Base-by-base conservation (phyloP, 768 basidiomycete genomes). In the Tylopilus balloui region DNA sequence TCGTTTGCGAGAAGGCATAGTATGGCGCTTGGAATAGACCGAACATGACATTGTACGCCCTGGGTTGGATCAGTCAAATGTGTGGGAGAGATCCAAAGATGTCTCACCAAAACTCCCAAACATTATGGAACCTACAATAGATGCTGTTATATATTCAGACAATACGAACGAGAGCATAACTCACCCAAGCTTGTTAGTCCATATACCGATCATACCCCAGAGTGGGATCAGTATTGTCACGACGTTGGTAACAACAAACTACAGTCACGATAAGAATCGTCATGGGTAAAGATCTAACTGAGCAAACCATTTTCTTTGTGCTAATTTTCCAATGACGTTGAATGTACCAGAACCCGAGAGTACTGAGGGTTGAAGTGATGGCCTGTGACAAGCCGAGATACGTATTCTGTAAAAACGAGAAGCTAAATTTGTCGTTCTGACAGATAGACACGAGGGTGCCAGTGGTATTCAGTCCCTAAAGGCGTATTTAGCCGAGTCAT, bases 131-230 rank as follows among this genome's bases (percentile, higher is more conserved):
- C 2, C 79, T 81, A 32, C 8, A 34, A 19, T 15, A 15, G 15
- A 38, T 20, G 3, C 3, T 0, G 37, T 42, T 43, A 51, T 21
- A 14, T 19, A 21, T 24, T 12, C 53, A 64, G 20, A 23, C 17
- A 34, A 34, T 6, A 31, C 14, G 6, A 6, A 38, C n/a, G 0
- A 13, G 14, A 42, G 14, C 19, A 62, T 1, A 1, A 50, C 77
- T 19, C 56, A 86, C 83, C 89, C 89, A 41, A 92, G 57, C 51
- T 76, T 85, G 10, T 69, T 53, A 0, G 88, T 89, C 88, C 89
- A 89, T 39, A 92, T 81, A 1, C 90, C 88, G 35, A 90, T 74
- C 86, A 88, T 85, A n/a, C 87, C 86, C 89, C 89, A 92, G 7
- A 90, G 71, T 1, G 89, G 88, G 45, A 92, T 89, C 39, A 89